phyloP scores from a whole-genome alignment of 805 yeast genomes.

The Saturnispora diversa region DNA sequence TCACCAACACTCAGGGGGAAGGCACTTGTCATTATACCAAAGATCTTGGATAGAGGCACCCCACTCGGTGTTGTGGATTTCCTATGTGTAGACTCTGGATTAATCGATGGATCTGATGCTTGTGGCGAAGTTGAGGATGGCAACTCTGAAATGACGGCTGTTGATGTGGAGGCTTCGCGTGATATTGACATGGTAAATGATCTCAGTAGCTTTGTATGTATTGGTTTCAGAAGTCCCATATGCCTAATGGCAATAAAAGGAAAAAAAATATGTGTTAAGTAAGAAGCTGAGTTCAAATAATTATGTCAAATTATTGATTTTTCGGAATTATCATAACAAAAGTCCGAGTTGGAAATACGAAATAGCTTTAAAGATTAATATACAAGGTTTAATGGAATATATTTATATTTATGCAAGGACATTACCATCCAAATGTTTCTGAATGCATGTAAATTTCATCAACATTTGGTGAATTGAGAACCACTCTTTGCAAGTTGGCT shows the following conservation, averaged over 20 bases:
- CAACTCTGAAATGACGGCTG: neutral
- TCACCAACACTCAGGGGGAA: slow-evolving; percentile 52
- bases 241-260: no score
- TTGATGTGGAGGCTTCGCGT: neutral
- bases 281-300: no score
- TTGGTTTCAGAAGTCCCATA: no score
- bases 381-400: neutral
- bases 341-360: no score
- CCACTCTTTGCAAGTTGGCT: slow-evolving; percentile 34
- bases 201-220: no score
- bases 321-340: no score
- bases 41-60: slow-evolving; percentile 47
- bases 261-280: no score
- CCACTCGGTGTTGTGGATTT: slow-evolving; percentile 63
- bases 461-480: slow-evolving; percentile 21
- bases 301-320: no score
- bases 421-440: slow-evolving; percentile 41
- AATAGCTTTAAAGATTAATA: neutral
- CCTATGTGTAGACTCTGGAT: slow-evolving; percentile 27
- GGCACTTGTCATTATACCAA: slow-evolving; percentile 32
- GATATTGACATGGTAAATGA: slow-evolving; percentile 1
- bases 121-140: neutral
- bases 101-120: slow-evolving; percentile 1
- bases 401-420: neutral
- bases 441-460: slow-evolving; percentile 45